Evolutionary conservation across 75 land plant genomes (phyloP), one percentile per base, ranked within the genome.

Genomic region (Selaginella moellendorffii): DNA sequence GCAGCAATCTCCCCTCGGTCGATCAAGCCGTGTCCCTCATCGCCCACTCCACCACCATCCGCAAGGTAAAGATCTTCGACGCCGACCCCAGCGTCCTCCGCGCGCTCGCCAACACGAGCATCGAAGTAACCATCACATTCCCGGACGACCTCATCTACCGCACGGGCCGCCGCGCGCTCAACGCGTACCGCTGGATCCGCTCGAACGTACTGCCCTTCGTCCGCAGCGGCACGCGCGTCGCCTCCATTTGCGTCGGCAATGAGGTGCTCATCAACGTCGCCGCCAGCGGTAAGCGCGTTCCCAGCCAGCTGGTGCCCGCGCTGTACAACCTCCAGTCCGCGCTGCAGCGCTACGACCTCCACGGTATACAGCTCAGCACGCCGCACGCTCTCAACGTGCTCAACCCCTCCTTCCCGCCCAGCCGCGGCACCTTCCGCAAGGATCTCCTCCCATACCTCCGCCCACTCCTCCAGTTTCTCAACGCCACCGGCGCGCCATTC

Each of bases 81-180:
- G 54, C 29, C 0, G 65, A 70, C 31, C 26, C 27, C 0, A 27
- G 59, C 0, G 81, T 83, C n/a, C 68, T 87, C 23, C 76, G 81
- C 1, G 84, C 89, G 18, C 85, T 92, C 65, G 78, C 85, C 27
- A 81, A 87, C 70, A 82, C 93, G 8, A 78, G 73, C 21, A 76
- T 87, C 63, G 80, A 81, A 26, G 69, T 91, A 24, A 77, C 81
- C 72, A 63, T 91, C 24, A 81, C 88, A 0, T 54, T 91, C 25
- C 73, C 97, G 0, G 87, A 91, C 58, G 73, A 67, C 0, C 85
- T 87, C 66, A 71, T 91, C 27, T 64, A 79, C 19, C 54, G 73
- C 0, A 71, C 87, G 9, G 67, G 89, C 14, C 81, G 76, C 63
- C 80, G 71, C 71, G 84, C 80, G 53, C 69, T 78, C 23, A 80